A percentile compares a stretch with the other conserved stretches of the same genome.
These are phyloP conservation scores for Ilyonectria mors-panacis DNA, from an alignment of 2,329 filamentous ascomycete species.

Conservation along the genomic window DNA sequence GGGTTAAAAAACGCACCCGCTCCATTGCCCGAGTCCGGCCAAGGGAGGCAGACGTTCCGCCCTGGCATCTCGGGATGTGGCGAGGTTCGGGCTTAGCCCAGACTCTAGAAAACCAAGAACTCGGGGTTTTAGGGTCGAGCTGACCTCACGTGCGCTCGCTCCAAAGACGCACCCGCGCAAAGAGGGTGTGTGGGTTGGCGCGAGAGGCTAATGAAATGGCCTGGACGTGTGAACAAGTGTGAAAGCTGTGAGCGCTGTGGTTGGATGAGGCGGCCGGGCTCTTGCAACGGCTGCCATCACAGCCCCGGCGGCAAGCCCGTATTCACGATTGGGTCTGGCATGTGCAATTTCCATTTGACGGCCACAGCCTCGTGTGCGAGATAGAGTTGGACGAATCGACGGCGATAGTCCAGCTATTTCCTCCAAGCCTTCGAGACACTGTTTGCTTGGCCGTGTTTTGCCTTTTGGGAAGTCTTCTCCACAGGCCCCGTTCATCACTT, in stretches of 20 bases:
- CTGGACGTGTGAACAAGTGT: background rate
- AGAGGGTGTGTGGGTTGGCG: background rate
- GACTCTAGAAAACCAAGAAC: background rate
- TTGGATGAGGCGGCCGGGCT: constrained; percentile 2
- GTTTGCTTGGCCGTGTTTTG: background rate
- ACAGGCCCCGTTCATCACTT: background rate
- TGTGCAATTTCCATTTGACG: constrained; percentile 6
- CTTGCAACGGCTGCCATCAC: background rate
- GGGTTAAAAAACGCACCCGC: constrained; percentile 7
- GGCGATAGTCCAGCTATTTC: background rate
- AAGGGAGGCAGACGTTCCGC: constrained; percentile 20
- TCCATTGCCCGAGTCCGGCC: constrained; percentile 7
- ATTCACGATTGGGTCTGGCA: constrained; percentile 17
- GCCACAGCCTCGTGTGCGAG: background rate
- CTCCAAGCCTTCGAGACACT: background rate
- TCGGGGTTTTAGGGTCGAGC: background rate
- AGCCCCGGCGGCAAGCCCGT: constrained; percentile 19
- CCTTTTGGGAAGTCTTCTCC: background rate
- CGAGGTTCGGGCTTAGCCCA: constrained; percentile 24
- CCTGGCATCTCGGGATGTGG: constrained; percentile 18
- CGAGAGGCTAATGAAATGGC: background rate
- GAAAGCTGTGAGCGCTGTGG: background rate
- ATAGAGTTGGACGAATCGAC: background rate
- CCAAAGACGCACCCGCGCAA: background rate
- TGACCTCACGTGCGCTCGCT: background rate